phyloP scores from a whole-genome alignment of 2,329 filamentous ascomycete genomes.

The Fusarium sp. region DNA sequence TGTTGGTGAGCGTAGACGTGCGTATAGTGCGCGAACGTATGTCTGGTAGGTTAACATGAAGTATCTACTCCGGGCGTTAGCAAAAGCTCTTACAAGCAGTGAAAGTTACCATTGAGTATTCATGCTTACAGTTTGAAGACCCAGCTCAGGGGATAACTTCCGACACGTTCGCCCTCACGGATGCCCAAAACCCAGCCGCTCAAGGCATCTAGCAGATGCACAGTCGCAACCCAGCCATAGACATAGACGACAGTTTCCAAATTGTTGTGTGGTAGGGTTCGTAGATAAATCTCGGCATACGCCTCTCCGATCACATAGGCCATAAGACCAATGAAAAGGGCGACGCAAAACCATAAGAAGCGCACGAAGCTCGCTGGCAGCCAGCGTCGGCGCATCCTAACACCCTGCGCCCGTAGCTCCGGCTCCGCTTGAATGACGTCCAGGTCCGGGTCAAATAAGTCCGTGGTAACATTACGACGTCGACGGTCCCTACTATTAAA shows the following conservation, averaged over 20 bases:
- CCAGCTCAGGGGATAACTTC: conserved; percentile 75
- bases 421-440: conserved; percentile 44
- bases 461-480: conserved; percentile 50
- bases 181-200: conserved; percentile 74
- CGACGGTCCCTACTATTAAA: conserved; percentile 55
- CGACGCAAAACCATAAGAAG: conserved; percentile 75
- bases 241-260: conserved; percentile 74
- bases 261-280: conserved; percentile 71
- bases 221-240: conserved; percentile 74
- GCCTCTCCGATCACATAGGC: conserved; percentile 74
- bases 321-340: conserved; percentile 68
- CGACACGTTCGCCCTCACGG: conserved; percentile 71
- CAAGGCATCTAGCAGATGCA: conserved; percentile 70
- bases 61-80: conserved; percentile 55
- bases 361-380: conserved; percentile 72
- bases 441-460: conserved; percentile 49
- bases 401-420: conserved; percentile 44
- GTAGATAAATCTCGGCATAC: conserved; percentile 73
- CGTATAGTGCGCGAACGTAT: conserved; percentile 74
- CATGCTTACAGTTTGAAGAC: conserved; percentile 71
- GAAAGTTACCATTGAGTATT: neutral
- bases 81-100: neutral
- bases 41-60: conserved; percentile 77
- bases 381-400: conserved; percentile 62
- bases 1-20: conserved; percentile 69